A percentile compares a stretch with the other conserved stretches of the same genome.
These are phyloP conservation scores for Cutaneotrichosporon cavernicola DNA, from an alignment of 1,284 basidiomycete species.

Conservation along the genomic window DNA sequence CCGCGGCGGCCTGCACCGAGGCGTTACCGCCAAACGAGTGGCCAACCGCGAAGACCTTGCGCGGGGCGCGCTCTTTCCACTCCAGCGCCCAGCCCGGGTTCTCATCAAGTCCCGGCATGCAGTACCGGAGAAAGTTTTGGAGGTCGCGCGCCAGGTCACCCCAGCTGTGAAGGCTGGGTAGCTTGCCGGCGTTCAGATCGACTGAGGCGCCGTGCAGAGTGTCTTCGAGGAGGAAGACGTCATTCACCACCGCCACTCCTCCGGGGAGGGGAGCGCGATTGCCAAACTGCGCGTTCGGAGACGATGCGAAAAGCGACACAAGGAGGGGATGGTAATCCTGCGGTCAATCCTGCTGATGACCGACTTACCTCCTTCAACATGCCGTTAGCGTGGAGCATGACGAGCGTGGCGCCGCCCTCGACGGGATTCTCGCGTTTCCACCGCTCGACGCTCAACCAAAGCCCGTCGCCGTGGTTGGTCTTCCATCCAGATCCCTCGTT, in stretches of 20 bases:
- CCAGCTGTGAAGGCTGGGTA: conserved; percentile 52
- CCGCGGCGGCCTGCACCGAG: conserved; percentile 60
- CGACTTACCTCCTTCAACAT: conserved; percentile 72
- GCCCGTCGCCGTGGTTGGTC: conserved; percentile 40
- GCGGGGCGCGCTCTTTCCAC: conserved; percentile 9
- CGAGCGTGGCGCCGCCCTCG: conserved; percentile 61
- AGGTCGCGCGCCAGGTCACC: conserved; percentile 51
- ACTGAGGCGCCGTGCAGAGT: conserved; percentile 74
- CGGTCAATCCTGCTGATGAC: neutral
- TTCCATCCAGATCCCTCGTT: conserved; percentile 4
- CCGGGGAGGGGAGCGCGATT: neutral
- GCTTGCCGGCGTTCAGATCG: conserved; percentile 61
- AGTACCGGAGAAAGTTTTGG: conserved; percentile 52
- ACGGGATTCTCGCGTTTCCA: conserved; percentile 23
- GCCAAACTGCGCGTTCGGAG: conserved; percentile 13
- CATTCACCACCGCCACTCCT: conserved; percentile 58
- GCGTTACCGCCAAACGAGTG: conserved; percentile 19
- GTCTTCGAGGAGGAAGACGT: conserved; percentile 76
- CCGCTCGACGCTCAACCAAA: conserved; percentile 37
- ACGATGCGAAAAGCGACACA: conserved; percentile 51
- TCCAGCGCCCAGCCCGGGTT: conserved; percentile 16
- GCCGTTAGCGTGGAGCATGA: conserved; percentile 76
- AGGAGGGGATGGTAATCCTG: conserved; percentile 64
- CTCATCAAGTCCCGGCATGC: conserved; percentile 45
- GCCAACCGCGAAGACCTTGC: conserved; percentile 22